Percentiles rank a stretch among this genome's conserved stretches.
Evolutionary conservation across 768 basidiomycete genomes (phyloP).

Genomic region (Tulasnella sp.): DNA sequence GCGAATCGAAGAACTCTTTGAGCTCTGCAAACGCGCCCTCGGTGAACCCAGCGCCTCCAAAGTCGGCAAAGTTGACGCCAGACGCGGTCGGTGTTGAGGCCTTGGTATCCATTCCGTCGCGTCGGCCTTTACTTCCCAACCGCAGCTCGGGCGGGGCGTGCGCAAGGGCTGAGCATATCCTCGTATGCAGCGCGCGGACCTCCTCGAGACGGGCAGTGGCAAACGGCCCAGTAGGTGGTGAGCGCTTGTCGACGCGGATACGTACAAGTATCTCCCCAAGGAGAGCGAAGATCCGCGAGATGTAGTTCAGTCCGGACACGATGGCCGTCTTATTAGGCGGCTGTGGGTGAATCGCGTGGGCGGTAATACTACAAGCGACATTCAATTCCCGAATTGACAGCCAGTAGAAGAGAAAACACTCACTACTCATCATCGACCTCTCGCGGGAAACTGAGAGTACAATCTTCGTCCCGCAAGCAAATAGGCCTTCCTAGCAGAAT

Average conservation of each 20-base stretch:
- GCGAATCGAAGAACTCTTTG: conserved; percentile 84
- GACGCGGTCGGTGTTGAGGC: not conserved
- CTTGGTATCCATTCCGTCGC: conserved; percentile 4
- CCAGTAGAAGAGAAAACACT: conserved; percentile 27
- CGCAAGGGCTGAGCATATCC: conserved; percentile 59
- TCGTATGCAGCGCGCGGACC: conserved; percentile 63
- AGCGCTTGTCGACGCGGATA: conserved; percentile 76
- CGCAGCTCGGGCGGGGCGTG: conserved; percentile 67
- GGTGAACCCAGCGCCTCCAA: conserved; percentile 44
- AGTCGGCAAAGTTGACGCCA: conserved; percentile 9
- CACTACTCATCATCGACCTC: conserved; percentile 86
- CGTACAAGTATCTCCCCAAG: conserved; percentile 79
- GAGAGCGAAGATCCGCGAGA: conserved; percentile 71
- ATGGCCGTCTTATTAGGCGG: conserved; percentile 78
- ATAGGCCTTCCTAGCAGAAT: conserved; percentile 75
- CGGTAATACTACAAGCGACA: conserved; percentile 53
- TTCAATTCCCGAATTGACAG: conserved; percentile 7
- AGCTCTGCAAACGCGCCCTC: conserved; percentile 80
- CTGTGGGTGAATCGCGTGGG: conserved; percentile 68
- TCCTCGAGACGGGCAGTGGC: conserved; percentile 76
- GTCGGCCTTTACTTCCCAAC: conserved; percentile 25
- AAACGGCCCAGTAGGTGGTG: conserved; percentile 73
- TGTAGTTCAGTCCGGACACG: conserved; percentile 79
- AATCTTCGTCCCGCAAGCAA: conserved; percentile 80
- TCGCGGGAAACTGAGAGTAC: conserved; percentile 76